These are phyloP conservation scores for Lomentospora prolificans DNA, from an alignment of 2,329 filamentous ascomycete genomes.

Conservation along the genomic window DNA sequence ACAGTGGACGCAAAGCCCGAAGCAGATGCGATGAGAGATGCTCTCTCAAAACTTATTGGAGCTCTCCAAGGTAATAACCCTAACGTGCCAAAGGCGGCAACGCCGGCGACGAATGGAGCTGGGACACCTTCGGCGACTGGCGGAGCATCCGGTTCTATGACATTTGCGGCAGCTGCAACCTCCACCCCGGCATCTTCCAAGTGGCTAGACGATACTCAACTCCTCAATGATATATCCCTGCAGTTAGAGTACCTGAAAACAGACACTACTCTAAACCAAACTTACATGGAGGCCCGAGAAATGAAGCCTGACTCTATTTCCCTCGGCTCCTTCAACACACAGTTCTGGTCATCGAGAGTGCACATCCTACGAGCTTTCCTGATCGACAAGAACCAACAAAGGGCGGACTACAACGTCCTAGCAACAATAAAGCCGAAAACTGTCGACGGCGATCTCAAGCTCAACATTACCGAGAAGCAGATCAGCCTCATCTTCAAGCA, in stretches of 20 bases:
- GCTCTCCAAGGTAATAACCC: slow-evolving; percentile 50
- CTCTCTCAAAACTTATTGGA: slow-evolving; percentile 68
- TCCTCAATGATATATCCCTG: slow-evolving; percentile 69
- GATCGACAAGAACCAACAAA: slow-evolving; percentile 76
- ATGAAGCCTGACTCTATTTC: slow-evolving; percentile 80
- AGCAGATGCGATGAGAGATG: slow-evolving; percentile 75
- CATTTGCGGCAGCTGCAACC: slow-evolving; percentile 62
- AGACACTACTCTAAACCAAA: slow-evolving; percentile 64
- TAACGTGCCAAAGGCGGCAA: slow-evolving; percentile 36
- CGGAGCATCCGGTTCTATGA: slow-evolving; percentile 59
- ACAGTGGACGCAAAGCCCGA: slow-evolving; percentile 69
- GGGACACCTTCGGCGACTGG: slow-evolving; percentile 19
- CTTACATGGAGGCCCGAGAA: slow-evolving; percentile 74
- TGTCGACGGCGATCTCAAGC: slow-evolving; percentile 62
- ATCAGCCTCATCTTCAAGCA: slow-evolving; percentile 88
- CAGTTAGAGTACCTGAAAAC: slow-evolving; percentile 84
- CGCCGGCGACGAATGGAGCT: slow-evolving; percentile 18
- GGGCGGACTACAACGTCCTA: slow-evolving; percentile 87
- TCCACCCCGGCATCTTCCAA: slow-evolving; percentile 44
- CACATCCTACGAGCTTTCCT: slow-evolving; percentile 82
- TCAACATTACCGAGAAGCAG: slow-evolving; percentile 85
- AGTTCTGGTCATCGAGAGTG: slow-evolving; percentile 89
- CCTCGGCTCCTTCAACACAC: slow-evolving; percentile 70
- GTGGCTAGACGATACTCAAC: slow-evolving; percentile 71
- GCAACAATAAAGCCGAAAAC: slow-evolving; percentile 77